Conservation (phyloP, 2,329 filamentous ascomycete genomes). For the Calonectria hongkongensis region DNA sequence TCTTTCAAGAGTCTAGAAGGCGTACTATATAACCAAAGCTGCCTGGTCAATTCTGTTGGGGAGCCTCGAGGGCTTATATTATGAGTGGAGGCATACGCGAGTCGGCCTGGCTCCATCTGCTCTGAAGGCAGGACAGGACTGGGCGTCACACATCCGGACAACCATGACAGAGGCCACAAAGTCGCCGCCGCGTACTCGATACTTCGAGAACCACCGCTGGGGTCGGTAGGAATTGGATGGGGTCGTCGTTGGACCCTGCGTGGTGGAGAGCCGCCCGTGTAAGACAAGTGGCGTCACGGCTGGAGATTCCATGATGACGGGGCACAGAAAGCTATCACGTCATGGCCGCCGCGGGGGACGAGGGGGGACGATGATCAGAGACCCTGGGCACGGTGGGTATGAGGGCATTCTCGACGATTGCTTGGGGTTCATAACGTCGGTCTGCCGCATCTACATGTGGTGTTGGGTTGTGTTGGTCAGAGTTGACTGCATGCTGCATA, state of each 20-base stretch:
- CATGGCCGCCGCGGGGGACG: not conserved
- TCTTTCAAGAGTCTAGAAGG: not conserved
- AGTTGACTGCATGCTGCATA: slow-evolving; percentile 4
- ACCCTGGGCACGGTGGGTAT: not conserved
- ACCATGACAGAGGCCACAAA: slow-evolving; percentile 5
- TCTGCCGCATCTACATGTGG: not conserved
- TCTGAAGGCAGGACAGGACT: not conserved
- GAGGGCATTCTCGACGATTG: slow-evolving; percentile 15
- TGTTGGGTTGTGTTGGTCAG: slow-evolving; percentile 1
- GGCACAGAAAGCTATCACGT: slow-evolving; percentile 13
- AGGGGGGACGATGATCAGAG: slow-evolving; percentile 1
- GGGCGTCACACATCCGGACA: slow-evolving; percentile 14
- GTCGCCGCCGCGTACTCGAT: slow-evolving; percentile 3
- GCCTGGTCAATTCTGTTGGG: not conserved
- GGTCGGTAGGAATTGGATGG: not conserved
- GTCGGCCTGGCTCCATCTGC: not conserved
- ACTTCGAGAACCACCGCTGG: slow-evolving; percentile 12
- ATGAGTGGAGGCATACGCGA: slow-evolving; percentile 5
- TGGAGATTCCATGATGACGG: slow-evolving; percentile 12
- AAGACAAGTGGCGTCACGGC: slow-evolving; percentile 26
- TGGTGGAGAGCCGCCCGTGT: slow-evolving; percentile 16
- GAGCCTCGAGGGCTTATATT: slow-evolving; percentile 2
- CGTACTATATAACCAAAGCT: slow-evolving; percentile 8
- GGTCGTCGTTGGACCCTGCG: slow-evolving; percentile 20
- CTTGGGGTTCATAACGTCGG: slow-evolving; percentile 4